These are phyloP conservation scores for Iberis pinnata DNA, from an alignment of 345 rosid genomes.

Conservation along the genomic window DNA sequence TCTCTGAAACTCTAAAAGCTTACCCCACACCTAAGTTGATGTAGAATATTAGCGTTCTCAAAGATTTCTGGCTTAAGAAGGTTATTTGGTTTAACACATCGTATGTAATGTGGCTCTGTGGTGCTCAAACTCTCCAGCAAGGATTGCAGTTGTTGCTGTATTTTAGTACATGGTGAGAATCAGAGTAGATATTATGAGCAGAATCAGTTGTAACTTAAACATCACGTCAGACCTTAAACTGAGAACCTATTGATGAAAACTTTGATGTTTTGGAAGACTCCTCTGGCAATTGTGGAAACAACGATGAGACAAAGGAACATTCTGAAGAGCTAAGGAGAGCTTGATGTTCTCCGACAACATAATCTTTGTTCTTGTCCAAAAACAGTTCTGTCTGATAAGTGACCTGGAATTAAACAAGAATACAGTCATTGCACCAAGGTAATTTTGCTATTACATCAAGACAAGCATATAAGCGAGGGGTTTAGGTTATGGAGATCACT, in stretches of 20 bases:
- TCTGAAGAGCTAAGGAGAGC: slow-evolving; percentile 67
- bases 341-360: slow-evolving; percentile 93
- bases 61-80: slow-evolving; percentile 86
- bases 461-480: slow-evolving; percentile 8
- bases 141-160: slow-evolving; percentile 93
- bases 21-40: slow-evolving; percentile 96
- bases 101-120: slow-evolving; percentile 94
- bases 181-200: slow-evolving; percentile 13
- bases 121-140: slow-evolving; percentile 88
- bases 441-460: slow-evolving; percentile 2
- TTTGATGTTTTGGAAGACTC: slow-evolving; percentile 88
- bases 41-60: slow-evolving; percentile 71
- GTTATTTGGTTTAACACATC: slow-evolving; percentile 96
- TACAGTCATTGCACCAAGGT: slow-evolving; percentile 17
- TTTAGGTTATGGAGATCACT: slow-evolving; percentile 31
- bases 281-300: slow-evolving; percentile 81
- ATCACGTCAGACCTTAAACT: slow-evolving; percentile 67
- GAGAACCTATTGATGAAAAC: slow-evolving; percentile 93
- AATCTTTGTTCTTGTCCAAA: slow-evolving; percentile 94
- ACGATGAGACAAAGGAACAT: slow-evolving; percentile 74
- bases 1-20: slow-evolving; percentile 32
- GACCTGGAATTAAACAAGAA: slow-evolving; percentile 45
- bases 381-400: slow-evolving; percentile 92
- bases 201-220: slow-evolving; percentile 7
- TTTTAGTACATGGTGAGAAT: slow-evolving; percentile 28